A percentile compares a stretch with the other conserved stretches of the same genome.
Conservation (phyloP, 305 asterid genomes). For the Caryopteris hybrid region DNA sequence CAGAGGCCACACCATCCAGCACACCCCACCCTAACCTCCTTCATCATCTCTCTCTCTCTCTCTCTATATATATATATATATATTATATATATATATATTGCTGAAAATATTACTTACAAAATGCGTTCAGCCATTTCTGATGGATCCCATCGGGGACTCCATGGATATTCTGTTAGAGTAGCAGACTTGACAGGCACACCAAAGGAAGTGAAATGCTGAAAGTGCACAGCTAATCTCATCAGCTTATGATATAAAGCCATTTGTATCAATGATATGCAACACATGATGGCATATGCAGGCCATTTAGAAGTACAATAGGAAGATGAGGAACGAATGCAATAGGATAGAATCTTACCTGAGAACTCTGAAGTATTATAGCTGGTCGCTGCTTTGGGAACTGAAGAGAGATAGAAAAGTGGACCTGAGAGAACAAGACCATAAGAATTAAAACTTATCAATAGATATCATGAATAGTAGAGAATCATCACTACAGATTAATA, state of each 20-base stretch:
- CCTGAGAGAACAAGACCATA: constrained; percentile 42
- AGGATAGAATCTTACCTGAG: constrained; percentile 46
- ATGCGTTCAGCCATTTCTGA: constrained; percentile 76
- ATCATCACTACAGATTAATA: constrained; percentile 4
- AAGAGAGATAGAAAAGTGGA: constrained; percentile 67
- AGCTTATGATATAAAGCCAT: background rate
- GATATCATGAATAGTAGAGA: constrained; percentile 1
- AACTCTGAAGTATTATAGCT: constrained; percentile 65
- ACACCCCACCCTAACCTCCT: too few species aligned
- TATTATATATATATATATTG: background rate
- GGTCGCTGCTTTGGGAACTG: constrained; percentile 94
- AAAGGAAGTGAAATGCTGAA: constrained; percentile 65
- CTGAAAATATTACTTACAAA: constrained; percentile 45
- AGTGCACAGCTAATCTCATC: background rate
- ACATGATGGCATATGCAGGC: background rate
- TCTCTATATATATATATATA: too few species aligned
- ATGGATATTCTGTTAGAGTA: constrained; percentile 53
- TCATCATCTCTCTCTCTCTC: too few species aligned
- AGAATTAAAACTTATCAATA: background rate
- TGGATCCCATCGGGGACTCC: constrained; percentile 93
- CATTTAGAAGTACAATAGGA: background rate
- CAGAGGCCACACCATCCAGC: too few species aligned
- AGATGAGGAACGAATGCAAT: background rate
- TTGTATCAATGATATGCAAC: background rate
- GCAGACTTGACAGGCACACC: constrained; percentile 66